Base-by-base conservation (phyloP, 2,329 filamentous ascomycete genomes). In the Trichophyton mentagrophytes region DNA sequence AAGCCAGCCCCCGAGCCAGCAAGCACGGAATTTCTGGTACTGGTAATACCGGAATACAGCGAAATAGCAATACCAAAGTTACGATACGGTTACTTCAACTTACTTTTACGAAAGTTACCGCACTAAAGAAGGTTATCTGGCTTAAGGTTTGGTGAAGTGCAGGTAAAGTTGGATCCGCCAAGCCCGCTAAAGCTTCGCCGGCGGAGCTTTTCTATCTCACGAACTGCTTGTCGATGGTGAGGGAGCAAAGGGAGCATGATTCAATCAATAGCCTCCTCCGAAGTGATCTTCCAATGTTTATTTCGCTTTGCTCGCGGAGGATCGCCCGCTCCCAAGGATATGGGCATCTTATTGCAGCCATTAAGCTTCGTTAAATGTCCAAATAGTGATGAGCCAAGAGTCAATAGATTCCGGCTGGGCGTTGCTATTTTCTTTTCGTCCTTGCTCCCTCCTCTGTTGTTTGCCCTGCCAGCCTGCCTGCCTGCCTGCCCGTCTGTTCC, bases 331-430 rank as follows among this genome's bases (percentile, higher is more conserved):
- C 33, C 51, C 30, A 55, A 20, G n/a, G 51, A 36, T 27, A 55
- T 55, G 51, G 51, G 2, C 13, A 55, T 36, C n/a, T 25, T 33
- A 55, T 55, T 55, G 51, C 27, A 36, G n/a, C 27, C 33, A 33
- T 55, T 55, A 55, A 55, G 51, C 51, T 55, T 55, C 51, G 30
- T 36, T 55, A 55, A 55, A 36, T 55, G 51, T 36, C 51, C 27
- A 55, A 55, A 55, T 55, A 55, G 51, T 36, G 51, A 55, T n/a
- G 30, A 55, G 51, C 51, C 51, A 55, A 55, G 51, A 55, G 51
- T 55, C 51, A 55, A 55, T 55, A 55, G 51, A 55, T 55, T 20
- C 27, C 51, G 51, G 33, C 51, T 7, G 27, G 51, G 51, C 51
- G 51, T 55, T 36, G 30, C 9, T 44, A 44, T 44, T 44, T 44